These are phyloP conservation scores for Termitomyces eurrhizus DNA, from an alignment of 768 basidiomycete genomes.

Conservation along the genomic window DNA sequence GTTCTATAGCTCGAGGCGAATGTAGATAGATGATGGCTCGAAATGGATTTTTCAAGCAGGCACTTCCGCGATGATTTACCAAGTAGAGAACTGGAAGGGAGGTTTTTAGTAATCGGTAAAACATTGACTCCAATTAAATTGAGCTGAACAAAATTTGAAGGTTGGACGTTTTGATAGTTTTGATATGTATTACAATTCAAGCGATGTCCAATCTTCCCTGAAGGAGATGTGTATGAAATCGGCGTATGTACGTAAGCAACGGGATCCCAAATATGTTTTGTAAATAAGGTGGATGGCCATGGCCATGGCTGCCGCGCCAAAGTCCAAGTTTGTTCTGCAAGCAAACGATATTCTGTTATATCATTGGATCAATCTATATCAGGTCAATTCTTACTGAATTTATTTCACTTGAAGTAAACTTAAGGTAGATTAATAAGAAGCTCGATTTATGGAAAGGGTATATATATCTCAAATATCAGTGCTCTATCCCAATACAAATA, in stretches of 20 bases:
- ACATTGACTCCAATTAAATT: not conserved
- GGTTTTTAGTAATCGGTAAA: not conserved
- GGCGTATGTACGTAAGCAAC: no score
- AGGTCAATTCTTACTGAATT: not conserved
- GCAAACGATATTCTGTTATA: not conserved
- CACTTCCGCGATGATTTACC: not conserved
- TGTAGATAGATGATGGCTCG: not conserved
- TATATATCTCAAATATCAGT: conserved; percentile 1
- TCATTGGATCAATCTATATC: not conserved
- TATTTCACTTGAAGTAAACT: not conserved
- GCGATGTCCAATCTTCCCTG: no score
- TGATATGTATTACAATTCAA: no score
- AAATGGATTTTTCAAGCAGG: not conserved
- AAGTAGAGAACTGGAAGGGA: no score
- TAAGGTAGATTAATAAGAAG: not conserved
- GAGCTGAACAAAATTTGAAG: not conserved
- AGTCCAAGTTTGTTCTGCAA: not conserved
- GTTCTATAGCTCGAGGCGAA: conserved; percentile 23
- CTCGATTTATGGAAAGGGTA: conserved; percentile 3
- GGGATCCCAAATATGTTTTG: not conserved
- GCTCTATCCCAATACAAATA: conserved; percentile 67
- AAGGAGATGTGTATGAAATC: no score
- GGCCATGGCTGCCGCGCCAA: not conserved
- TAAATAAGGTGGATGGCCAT: not conserved
- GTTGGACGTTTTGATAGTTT: not conserved